Conservation (phyloP, 768 basidiomycete genomes). For the Phanerochaete carnosa region DNA sequence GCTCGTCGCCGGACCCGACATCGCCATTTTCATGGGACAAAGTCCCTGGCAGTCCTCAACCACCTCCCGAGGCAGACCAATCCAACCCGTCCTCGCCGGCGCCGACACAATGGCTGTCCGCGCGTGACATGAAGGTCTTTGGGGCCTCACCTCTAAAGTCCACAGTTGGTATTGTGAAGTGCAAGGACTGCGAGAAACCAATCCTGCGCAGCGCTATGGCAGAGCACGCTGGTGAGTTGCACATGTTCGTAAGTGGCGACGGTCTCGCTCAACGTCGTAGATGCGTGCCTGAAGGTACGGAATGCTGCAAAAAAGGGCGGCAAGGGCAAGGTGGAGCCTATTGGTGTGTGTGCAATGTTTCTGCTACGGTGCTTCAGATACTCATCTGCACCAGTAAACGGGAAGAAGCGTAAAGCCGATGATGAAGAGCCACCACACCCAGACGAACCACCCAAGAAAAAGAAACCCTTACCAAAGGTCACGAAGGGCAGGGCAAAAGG, state of each 20-base stretch:
- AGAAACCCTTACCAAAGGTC: conserved; percentile 67
- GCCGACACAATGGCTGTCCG: conserved; percentile 82
- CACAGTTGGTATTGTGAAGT: conserved; percentile 66
- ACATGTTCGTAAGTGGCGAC: background rate
- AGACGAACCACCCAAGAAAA: conserved; percentile 71
- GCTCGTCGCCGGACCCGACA: conserved; percentile 36
- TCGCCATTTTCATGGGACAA: conserved; percentile 66
- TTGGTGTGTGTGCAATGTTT: conserved; percentile 31
- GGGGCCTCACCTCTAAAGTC: conserved; percentile 67
- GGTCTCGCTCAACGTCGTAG: conserved; percentile 30
- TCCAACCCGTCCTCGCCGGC: conserved; percentile 61
- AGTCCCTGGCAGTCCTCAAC: conserved; percentile 31
- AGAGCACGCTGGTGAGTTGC: conserved; percentile 71
- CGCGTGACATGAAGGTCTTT: conserved; percentile 85
- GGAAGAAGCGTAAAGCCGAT: conserved; percentile 84
- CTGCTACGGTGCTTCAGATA: background rate
- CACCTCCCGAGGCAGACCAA: conserved; percentile 9
- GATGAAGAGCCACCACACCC: conserved; percentile 61
- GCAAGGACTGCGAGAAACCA: conserved; percentile 80
- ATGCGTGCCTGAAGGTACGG: conserved; percentile 59
- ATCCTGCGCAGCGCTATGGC: conserved; percentile 69
- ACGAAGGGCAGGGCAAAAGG: conserved; percentile 80
- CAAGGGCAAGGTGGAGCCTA: conserved; percentile 54
- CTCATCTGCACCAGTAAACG: conserved; percentile 33
- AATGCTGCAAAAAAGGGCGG: conserved; percentile 49